Evolutionary conservation across 2,329 filamentous ascomycete genomes (phyloP), one percentile per base, ranked within the genome.

Genomic region (Ceratocystis ficicola): DNA sequence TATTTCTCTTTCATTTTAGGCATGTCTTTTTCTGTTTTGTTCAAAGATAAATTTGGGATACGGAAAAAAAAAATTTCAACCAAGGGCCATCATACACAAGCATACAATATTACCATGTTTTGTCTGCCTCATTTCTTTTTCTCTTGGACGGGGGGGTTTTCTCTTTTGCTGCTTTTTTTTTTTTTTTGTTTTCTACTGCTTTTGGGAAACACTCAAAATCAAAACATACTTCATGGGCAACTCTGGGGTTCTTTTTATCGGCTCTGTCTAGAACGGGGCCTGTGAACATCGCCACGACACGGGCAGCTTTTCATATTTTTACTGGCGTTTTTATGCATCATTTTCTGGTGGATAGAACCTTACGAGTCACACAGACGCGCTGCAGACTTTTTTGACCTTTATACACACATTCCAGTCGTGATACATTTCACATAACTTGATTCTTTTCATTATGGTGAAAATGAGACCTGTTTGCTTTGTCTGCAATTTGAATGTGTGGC

Each of bases 11-110:
- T 36, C 44, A 32, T 64, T 41, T 57, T 44, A 17, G 20, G n/a
- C 22, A 50, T 50, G 41, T 64, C n/a, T 44, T 22, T 62, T 62
- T 44, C 25, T 17, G 41, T 55, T 25, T 44, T 12, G 30, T 17
- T 57, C 30, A 55, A 55, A 64, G 48, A 41, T 64, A 52, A 57
- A 57, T n/a, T 57, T 10, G 52, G 52, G 52, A 57, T 57, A 57
- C 28, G 10, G 52, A 28, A 57, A 30, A 57, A 30, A 57, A 28
- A 28, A 57, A 15, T 10, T 12, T 15, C n/a, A 57, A 17, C 22
- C 22, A 30, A 30, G 52, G 28, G 52, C 22, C 17, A 57, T 12
- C 52, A 57, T 28, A 50, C 46, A 57, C 22, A 12, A 41, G 36
- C 36, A 41, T 12, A 41, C 36, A 41, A 41, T 12, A 41, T 3